Evolutionary conservation across 2,329 filamentous ascomycete species (phyloP).

Genomic region (Rhynchosporium secalis): DNA sequence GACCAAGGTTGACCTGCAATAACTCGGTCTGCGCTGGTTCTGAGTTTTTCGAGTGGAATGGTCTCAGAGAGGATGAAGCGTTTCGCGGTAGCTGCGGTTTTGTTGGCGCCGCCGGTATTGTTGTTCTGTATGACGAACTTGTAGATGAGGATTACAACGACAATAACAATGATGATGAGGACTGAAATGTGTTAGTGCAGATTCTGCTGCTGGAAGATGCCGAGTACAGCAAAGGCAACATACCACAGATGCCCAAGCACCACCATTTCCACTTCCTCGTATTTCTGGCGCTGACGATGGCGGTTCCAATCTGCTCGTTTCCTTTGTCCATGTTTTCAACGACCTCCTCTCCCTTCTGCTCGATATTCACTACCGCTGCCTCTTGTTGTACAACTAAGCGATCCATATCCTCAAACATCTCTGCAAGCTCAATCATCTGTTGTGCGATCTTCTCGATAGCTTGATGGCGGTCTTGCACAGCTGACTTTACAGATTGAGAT

Average conservation of each 20-base stretch:
- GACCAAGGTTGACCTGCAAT: slow-evolving; percentile 18
- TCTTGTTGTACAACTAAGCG: slow-evolving; percentile 85
- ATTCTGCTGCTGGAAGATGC: not conserved
- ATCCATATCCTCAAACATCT: slow-evolving; percentile 89
- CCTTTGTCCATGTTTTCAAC: slow-evolving; percentile 81
- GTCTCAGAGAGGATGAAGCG: slow-evolving; percentile 27
- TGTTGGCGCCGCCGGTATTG: slow-evolving; percentile 13
- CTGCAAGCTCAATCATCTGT: slow-evolving; percentile 82
- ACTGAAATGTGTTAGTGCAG: slow-evolving; percentile 41
- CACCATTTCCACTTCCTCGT: slow-evolving; percentile 87
- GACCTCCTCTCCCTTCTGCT: slow-evolving; percentile 83
- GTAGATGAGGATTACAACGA: slow-evolving; percentile 49
- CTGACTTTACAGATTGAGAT: slow-evolving; percentile 74
- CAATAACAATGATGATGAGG: slow-evolving; percentile 54
- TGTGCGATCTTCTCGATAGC: slow-evolving; percentile 90
- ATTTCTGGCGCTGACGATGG: slow-evolving; percentile 73
- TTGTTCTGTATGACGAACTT: slow-evolving; percentile 45
- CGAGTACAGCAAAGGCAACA: slow-evolving; percentile 18
- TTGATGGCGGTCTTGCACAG: slow-evolving; percentile 79
- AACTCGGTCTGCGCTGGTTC: slow-evolving; percentile 17
- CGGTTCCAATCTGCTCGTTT: slow-evolving; percentile 79
- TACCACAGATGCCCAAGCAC: slow-evolving; percentile 74
- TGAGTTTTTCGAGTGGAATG: slow-evolving; percentile 15
- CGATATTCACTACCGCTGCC: slow-evolving; percentile 74
- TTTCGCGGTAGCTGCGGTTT: slow-evolving; percentile 25